Evolutionary conservation across 2,329 filamentous ascomycete genomes (phyloP), one percentile per base, ranked within the genome.

Genomic region (Ceratocystiopsis minuta): DNA sequence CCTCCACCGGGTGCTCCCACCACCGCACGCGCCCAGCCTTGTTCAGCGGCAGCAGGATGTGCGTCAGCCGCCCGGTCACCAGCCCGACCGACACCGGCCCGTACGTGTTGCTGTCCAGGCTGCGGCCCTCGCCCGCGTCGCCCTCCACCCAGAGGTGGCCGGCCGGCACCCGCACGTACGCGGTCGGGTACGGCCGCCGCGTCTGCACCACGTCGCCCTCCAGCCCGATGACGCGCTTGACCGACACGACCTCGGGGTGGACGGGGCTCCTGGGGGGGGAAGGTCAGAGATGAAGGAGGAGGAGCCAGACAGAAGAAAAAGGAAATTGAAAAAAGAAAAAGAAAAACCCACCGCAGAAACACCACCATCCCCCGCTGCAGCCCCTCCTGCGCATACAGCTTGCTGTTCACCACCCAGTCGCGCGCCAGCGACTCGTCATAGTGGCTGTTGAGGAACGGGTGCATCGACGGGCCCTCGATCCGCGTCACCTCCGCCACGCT

Each of bases 131-230:
- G 52, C 72, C 71, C 13, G 80, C 85, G 55, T 98, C 90, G 2
- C 90, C 90, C 57, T 96, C 88, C 1, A 98, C 75, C 90, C 90
- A 98, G 24, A 96, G 69, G 62, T 96, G 87, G 16, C 85, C 85
- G 47, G 69, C 69, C 6, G 87, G 88, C 17, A 98, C 72, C 47
- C 70, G 68, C 37, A 81, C 63, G 10, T 59, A 66, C 1, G 62
- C 51, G 15, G 66, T 57, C 10, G 72, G 67, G 54, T 75, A 80
- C 16, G 75, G 76, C 41, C 64, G 58, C 44, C 72, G 67, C 35
- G 81, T 80, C 43, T 64, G 67, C 28, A 96, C 74, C 1, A 73
- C 64, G 55, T 96, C 88, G 11, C 87, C 86, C 41, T 80, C 78
- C 4, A 95, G 54, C 0, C 73, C 90, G 20, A 95, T 67, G 12